Evolutionary conservation across 1,284 basidiomycete species (phyloP), one percentile per base, ranked within the genome.

Genomic region (Trametes sp.): DNA sequence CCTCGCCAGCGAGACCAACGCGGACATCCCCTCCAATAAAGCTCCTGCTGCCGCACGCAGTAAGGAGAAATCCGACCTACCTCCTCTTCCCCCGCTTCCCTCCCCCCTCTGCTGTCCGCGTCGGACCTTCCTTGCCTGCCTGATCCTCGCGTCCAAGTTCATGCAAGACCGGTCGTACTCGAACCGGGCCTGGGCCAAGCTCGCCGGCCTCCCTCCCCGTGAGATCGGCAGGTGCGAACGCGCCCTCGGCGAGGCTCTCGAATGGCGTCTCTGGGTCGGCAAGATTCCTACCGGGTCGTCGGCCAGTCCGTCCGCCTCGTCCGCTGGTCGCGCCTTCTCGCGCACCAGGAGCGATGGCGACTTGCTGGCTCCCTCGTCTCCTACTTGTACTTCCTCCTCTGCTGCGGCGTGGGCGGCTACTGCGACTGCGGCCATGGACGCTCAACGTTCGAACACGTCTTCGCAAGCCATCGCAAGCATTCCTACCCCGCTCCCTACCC

Each of bases 141-240:
- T 98, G 38, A 94, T 98, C 65, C 82, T 95, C 48, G 95, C 95
- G 0, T 91, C 92, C 29, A 98, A 98, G 74, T 97, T 96, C 75
- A 87, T 93, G 61, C 94, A 96, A 78, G 96, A 98, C 73, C 89
- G 92, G 59, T 95, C 92, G 57, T 98, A 96, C 72, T 95, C 92
- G 16, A 97, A 98, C 75, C 86, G 89, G 23, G 95, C 95, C 21
- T 98, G 95, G 95, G 89, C 93, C 8, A 95, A 95, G 73, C 81
- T 94, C 1, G 92, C 90, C 26, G 91, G 92, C 33, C 82, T 94
- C 4, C 87, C 89, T 0, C 85, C 91, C 10, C 81, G 89, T 42
- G 91, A 94, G 77, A 90, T 94, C 54, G 87, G 90, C 29, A 85
- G 91, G 26, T 93, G 92, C 70, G 91, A 94, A 74, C 87, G 89